Percentiles rank a stretch among this genome's conserved stretches.
Conservation (phyloP, 352 stramenopile species). For the Globisporangium echinulatum region DNA sequence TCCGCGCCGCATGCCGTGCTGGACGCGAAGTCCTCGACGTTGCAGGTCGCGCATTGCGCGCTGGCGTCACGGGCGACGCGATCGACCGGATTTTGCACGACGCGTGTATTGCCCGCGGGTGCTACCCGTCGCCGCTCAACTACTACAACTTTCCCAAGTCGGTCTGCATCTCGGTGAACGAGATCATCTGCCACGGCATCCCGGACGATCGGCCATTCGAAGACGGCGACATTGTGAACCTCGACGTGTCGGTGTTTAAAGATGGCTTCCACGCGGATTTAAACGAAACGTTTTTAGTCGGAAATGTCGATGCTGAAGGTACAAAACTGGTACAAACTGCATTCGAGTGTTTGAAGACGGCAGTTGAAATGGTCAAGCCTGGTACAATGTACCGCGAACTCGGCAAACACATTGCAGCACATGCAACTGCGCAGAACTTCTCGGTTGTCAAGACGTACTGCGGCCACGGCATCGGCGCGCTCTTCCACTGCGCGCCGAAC, state of each 20-base stretch:
- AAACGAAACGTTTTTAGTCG: slow-evolving; percentile 98
- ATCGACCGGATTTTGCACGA: slow-evolving; percentile 96
- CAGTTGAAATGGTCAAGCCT: slow-evolving; percentile 88
- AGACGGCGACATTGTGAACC: slow-evolving; percentile 98
- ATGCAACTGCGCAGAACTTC: slow-evolving; percentile 83
- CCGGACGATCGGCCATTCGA: slow-evolving; percentile 93
- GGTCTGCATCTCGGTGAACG: slow-evolving; percentile 89
- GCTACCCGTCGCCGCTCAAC: slow-evolving; percentile 97
- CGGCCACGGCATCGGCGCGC: slow-evolving; percentile 95
- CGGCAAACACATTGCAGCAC: slow-evolving; percentile 90
- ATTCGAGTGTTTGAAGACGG: slow-evolving; percentile 90
- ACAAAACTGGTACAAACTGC: slow-evolving; percentile 91
- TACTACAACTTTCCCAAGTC: slow-evolving; percentile 97
- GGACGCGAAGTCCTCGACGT: slow-evolving; percentile 95
- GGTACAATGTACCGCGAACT: slow-evolving; percentile 96
- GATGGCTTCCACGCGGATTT: slow-evolving; percentile 97
- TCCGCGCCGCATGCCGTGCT: slow-evolving; percentile 84
- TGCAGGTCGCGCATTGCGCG: slow-evolving; percentile 77
- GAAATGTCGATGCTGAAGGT: slow-evolving; percentile 93
- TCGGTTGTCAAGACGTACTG: slow-evolving; percentile 97
- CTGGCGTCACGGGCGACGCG: slow-evolving; percentile 94
- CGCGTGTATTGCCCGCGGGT: slow-evolving; percentile 85
- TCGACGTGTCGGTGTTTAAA: slow-evolving; percentile 97
- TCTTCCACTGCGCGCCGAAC: slow-evolving; percentile 97
- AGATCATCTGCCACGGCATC: slow-evolving; percentile 97